These are phyloP conservation scores for Linnemannia exigua DNA, from an alignment of 192 early-diverging fungal genomes.

Conservation along the genomic window DNA sequence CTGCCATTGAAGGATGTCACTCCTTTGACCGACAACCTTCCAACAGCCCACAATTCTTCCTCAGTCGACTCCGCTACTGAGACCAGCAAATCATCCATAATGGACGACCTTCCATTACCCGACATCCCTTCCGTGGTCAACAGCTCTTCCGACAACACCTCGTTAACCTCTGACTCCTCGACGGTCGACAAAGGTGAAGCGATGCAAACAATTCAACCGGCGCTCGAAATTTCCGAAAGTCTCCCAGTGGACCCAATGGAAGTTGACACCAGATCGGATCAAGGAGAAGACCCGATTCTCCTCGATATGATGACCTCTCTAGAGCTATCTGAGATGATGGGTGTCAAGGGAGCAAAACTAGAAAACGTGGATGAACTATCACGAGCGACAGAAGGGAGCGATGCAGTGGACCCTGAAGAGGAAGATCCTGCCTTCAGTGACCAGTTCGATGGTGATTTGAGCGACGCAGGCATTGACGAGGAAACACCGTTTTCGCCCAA, in stretches of 20 bases:
- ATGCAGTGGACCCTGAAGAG: background rate
- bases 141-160: background rate
- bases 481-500: slow-evolving; percentile 5
- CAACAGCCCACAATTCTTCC: no score
- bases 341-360: background rate
- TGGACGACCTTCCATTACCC: no score
- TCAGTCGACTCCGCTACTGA: no score
- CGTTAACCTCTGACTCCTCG: no score
- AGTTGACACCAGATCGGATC: background rate
- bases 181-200: background rate
- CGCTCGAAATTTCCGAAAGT: background rate
- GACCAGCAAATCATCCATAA: no score
- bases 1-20: background rate
- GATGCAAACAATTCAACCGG: background rate
- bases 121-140: background rate
- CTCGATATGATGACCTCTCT: background rate
- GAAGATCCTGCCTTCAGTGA: slow-evolving; percentile 2
- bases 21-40: background rate
- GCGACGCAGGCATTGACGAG: background rate
- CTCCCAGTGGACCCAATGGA: background rate
- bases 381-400: background rate
- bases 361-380: background rate
- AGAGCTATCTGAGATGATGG: background rate
- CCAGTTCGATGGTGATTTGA: background rate
- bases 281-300: background rate